Percentiles rank a stretch among this genome's conserved stretches.
Evolutionary conservation across 148 eudicot species (phyloP).

Genomic region (Dysphania ambrosioides): DNA sequence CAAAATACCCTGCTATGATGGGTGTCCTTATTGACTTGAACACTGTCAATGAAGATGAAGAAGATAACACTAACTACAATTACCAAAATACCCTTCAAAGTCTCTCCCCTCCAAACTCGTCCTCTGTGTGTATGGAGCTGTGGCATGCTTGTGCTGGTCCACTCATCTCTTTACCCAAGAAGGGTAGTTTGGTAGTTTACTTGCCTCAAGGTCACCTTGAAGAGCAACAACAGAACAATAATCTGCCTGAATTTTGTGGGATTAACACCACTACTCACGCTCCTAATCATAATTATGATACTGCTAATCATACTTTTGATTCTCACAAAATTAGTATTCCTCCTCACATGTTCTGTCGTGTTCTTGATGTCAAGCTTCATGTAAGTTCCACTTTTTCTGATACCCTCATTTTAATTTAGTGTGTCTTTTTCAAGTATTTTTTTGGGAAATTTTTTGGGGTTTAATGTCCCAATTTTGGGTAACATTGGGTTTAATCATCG

Average conservation of each 20-base stretch:
- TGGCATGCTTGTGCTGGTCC: slow-evolving; percentile 99
- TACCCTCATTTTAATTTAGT: not conserved
- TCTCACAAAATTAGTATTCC: slow-evolving; percentile 38
- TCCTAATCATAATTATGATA: not conserved
- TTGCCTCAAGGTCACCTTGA: slow-evolving; percentile 91
- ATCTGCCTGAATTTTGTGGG: slow-evolving; percentile 36
- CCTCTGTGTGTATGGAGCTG: slow-evolving; percentile 82
- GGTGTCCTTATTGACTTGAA: slow-evolving; percentile 83
- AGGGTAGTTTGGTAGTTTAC: slow-evolving; percentile 74
- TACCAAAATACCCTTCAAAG: slow-evolving; percentile 9
- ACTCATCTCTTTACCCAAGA: slow-evolving; percentile 67
- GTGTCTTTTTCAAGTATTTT: not conserved
- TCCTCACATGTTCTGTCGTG: slow-evolving; percentile 92
- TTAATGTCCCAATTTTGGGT: slow-evolving; percentile 20
- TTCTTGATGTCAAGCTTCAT: slow-evolving; percentile 90
- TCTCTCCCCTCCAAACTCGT: slow-evolving; percentile 28
- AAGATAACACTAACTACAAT: slow-evolving; percentile 4
- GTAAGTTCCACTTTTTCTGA: slow-evolving; percentile 35
- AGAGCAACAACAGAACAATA: slow-evolving; percentile 23
- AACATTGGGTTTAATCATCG: slow-evolving; percentile 21
- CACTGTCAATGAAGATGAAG: slow-evolving; percentile 57
- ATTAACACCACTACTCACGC: not conserved
- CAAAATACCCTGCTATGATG: slow-evolving; percentile 37
- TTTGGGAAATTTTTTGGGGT: slow-evolving; percentile 9
- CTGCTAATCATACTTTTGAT: slow-evolving; percentile 19